Evolutionary conservation across 163 green algal species (phyloP).

Genomic region (Scenedesmus sp.): DNA sequence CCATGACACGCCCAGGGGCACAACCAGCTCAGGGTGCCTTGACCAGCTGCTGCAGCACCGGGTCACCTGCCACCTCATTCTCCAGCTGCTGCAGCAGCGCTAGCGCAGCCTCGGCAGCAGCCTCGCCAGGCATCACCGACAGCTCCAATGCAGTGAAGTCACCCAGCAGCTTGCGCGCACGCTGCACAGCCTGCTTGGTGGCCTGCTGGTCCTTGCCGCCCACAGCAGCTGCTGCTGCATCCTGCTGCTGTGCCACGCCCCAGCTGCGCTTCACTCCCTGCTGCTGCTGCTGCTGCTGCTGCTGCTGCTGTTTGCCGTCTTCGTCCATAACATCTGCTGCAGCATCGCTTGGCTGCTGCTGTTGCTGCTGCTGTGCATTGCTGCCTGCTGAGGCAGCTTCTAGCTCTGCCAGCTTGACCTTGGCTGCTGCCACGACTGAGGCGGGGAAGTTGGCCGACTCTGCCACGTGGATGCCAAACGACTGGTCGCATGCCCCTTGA

Average conservation of each 20-base stretch:
- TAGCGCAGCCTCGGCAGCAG: slow-evolving; percentile 48
- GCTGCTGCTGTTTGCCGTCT: neutral
- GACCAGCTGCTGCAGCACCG: slow-evolving; percentile 55
- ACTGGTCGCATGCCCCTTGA: slow-evolving; percentile 93
- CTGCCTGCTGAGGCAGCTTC: slow-evolving; percentile 65
- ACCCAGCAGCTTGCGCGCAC: slow-evolving; percentile 50
- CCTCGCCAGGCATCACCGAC: slow-evolving; percentile 33
- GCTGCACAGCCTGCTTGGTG: slow-evolving; percentile 29
- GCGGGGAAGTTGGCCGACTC: slow-evolving; percentile 90
- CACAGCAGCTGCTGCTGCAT: slow-evolving; percentile 3
- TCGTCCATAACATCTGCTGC: slow-evolving; percentile 32
- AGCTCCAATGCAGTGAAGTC: slow-evolving; percentile 58
- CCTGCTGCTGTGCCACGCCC: slow-evolving; percentile 9
- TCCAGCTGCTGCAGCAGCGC: slow-evolving; percentile 58
- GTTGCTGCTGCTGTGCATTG: neutral
- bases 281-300: slow-evolving; percentile 38
- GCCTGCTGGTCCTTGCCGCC: slow-evolving; percentile 21
- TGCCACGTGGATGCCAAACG: slow-evolving; percentile 97
- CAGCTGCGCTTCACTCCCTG: slow-evolving; percentile 10
- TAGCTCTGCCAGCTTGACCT: slow-evolving; percentile 82
- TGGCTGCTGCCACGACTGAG: slow-evolving; percentile 85
- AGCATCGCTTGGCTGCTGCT: neutral
- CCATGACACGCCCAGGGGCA: no score
- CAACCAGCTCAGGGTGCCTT: slow-evolving; percentile 30
- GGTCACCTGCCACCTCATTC: slow-evolving; percentile 52